Base-by-base conservation (phyloP, 345 rosid genomes). In the Brassica nigra region DNA sequence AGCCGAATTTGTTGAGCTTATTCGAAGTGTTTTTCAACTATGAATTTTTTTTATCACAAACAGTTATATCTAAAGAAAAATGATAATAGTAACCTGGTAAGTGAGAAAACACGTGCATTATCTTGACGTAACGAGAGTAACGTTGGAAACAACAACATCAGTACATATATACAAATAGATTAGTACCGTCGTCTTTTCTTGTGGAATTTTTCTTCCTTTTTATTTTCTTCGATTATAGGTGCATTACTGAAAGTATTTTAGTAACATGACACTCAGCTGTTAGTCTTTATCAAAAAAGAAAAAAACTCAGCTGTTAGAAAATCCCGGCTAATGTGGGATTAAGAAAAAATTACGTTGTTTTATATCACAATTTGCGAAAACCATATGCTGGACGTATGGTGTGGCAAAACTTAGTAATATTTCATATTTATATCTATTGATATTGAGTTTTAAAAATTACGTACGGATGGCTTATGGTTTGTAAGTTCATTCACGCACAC, bases 61-160 rank as follows among this genome's bases (percentile, higher is more conserved):
- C 76, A n/a, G 64, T 62, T 52, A 16, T 27, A 16, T 5, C 23
- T 65, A 37, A 14, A 2, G 12, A 5, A 12, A 36, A 71, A 66
- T 78, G 61, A 73, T 72, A 39, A 58, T 7, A 30, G 14, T 64
- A 23, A 16, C 74, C 69, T 66, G 28, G 9, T 61, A 58, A 33
- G 20, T 59, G 36, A 29, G 68, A 58, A 23, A 14, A 49, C 74
- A 58, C 74, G 42, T 78, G 69, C 77, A 73, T 1, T 3, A 30
- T 78, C 55, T 37, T 66, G 52, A 66, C 36, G 37, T 37, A 39
- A 8, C 14, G 47, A 73, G 77, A 73, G 76, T 72, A 78, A 55
- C 59, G 9, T 71, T 42, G 81, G 82, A 62, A 77, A 34, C 65
- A 63, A 27, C 65, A 27, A n/a, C 62, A 72, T 66, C 70, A 64